These are phyloP conservation scores for Chlamydomonas urium DNA, from an alignment of 139 green algal species.

Conservation along the genomic window DNA sequence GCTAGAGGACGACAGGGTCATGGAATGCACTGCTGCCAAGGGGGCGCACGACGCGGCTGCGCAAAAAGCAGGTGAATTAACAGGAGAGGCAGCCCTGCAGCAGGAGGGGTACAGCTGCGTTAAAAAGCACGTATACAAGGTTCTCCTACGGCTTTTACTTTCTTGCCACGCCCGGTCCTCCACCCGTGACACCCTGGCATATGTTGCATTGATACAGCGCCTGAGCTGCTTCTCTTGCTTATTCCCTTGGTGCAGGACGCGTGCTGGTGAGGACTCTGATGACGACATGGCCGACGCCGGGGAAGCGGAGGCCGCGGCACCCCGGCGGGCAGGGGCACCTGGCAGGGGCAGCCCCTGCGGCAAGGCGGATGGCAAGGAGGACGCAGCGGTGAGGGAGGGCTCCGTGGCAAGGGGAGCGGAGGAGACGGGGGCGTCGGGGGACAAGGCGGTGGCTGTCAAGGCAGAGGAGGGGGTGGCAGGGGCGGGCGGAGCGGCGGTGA, in stretches of 20 bases:
- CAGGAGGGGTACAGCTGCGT: too few relatives aligned
- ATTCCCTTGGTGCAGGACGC: neutral
- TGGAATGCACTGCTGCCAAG: neutral
- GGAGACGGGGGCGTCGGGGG: neutral
- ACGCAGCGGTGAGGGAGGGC: neutral
- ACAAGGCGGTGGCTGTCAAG: neutral
- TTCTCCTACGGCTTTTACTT: too few relatives aligned
- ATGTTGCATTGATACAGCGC: neutral
- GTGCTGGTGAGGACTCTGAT: constrained; percentile 8
- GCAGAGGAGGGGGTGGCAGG: neutral
- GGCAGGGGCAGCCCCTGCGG: too few relatives aligned
- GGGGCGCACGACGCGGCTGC: neutral
- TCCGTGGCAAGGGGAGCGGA: neutral
- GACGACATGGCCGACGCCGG: neutral
- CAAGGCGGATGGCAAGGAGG: neutral
- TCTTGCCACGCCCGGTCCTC: too few relatives aligned
- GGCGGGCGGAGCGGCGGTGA: neutral
- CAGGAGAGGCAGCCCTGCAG: neutral
- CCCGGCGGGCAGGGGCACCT: too few relatives aligned
- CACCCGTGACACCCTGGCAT: too few relatives aligned
- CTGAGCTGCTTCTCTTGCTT: neutral
- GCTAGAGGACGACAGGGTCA: neutral
- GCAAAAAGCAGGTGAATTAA: neutral
- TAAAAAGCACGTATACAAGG: too few relatives aligned
- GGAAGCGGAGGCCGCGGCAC: neutral